Base-by-base conservation (phyloP, 2,329 filamentous ascomycete species). In the Teratosphaeria nubilosa region DNA sequence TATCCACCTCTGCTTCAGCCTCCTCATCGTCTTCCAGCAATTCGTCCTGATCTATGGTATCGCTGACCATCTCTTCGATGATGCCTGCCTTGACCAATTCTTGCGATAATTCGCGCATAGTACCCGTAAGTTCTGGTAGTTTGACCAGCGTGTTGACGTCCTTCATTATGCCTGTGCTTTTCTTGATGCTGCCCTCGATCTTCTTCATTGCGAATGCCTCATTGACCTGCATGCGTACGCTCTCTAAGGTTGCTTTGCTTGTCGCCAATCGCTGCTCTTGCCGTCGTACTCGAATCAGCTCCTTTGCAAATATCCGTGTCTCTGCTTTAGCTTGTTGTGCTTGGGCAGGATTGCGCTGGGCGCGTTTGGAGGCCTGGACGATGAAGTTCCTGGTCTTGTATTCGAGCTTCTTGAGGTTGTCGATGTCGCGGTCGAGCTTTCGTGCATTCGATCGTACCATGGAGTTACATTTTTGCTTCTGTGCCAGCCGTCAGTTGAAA, bases 151-250 rank as follows among this genome's bases (percentile, higher is more conserved):
- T 82, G 73, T 97, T 97, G 60, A 99, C 90, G 72, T 97, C 91
- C 75, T 91, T 92, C 94, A 99, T 97, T 66, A 99, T 91, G 51
- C 89, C 88, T 9, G 92, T 91, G 66, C 86, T 90, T 50, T 88
- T 86, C 65, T 84, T 83, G 69, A 99, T 91, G 68, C 87, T 91
- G 52, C 91, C 92, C 75, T 97, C 91, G 63, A 99, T 97, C 80
- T 95, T 95, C 66, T 90, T 86, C 67, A 97, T 86, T 1, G 90
- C 89, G 74, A 97, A 97, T 1, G 94, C 91, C 77, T 97, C 92
- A 69, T 91, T 90, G 69, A 99, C 92, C 76, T 97, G 94, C 91
- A 97, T 95, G 74, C 92, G 87, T 51, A 99, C 92, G 65, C 87
- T 92, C 71, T 86, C 86, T 53, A 99, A 82, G 76, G 97, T 94